Evolutionary conservation across 75 land plant genomes (phyloP), one percentile per base, ranked within the genome.

Genomic region (Pinus taeda): DNA sequence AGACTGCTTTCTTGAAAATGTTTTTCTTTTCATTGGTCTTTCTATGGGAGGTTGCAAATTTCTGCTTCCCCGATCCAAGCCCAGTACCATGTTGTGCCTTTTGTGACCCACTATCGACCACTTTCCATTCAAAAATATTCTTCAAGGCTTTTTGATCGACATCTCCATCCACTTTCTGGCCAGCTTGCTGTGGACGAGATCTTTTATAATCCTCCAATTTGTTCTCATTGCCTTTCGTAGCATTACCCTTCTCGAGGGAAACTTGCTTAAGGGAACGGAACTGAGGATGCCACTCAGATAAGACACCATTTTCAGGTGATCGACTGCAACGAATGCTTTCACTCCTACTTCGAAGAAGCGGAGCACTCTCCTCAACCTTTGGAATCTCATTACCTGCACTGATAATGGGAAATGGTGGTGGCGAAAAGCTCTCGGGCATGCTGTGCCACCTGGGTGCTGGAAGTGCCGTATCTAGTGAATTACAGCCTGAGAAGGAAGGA

Each of bases 121-220:
- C n/a, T 45, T 71, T 71, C 73, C 73, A 71, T n/a, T 45, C 55
- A 71, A 39, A 71, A n/a, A 20, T 39, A 71, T 21, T 21, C 37
- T 71, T 71, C 37, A 39, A 42, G 3, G 73, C 45, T 71, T 24
- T 71, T 12, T 71, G 29, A 33, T 71, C 55, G 62, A 60, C 21
- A 6, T 60, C 62, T 60, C n/a, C 20, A n/a, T 60, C 22, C 20
- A 20, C 62, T 20, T 22, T 60, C n/a, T 60, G 20, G n/a, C 22
- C 22, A 21, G 62, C 62, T 12, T 71, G 20, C 24, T 12, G n/a
- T 36, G 72, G 45, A 49, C 49, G 72, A 12, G 30, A 22, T 26
- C 29, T 62, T 62, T 62, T 62, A 24, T 62, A 62, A 26, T 62
- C 65, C 33, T 69, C 39, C 45, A 30, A 1, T 69, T 3, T 37